Evolutionary conservation across 179 eudicot genomes (phyloP), one percentile per base, ranked within the genome.

Genomic region (Nepenthes alata): DNA sequence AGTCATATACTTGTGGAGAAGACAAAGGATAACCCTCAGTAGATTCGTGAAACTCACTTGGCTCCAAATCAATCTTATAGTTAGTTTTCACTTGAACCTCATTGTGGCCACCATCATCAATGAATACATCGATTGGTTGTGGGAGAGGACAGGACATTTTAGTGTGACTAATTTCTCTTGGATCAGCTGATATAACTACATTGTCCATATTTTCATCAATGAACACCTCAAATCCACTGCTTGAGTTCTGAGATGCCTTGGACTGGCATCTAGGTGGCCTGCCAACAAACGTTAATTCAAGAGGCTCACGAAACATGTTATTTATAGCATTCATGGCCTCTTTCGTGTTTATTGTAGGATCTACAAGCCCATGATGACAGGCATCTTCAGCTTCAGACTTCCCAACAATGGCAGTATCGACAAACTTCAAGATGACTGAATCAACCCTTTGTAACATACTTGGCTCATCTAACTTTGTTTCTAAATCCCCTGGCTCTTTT

Each of bases 281-380:
- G 61, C 74, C 73, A 16, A 74, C 67, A 61, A 56, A 72, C 60
- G 74, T 67, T 74, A 88, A 85, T 72, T 81, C 97, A 55, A 91
- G 50, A 67, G 97, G 95, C 62, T 88, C 95, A 37, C 74, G 78
- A 76, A 91, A 91, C 96, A 91, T 85, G 80, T 77, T 70, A 69
- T 88, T 84, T 25, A 91, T 88, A 58, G 75, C 87, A 69, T 78
- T 72, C 83, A 89, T 73, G 64, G 95, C 98, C 70, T 91, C 96
- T 72, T 77, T 84, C 56, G 81, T 89, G 79, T 89, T 89, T 64
- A 91, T 81, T 37, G 98, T 91, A 35, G 98, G 96, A 52, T 91
- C 98, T 50, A 91, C 95, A 10, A 89, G 80, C 53, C 98, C 98
- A 73, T 91, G 96, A 75, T 91, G 98, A 62, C 91, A 70, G 45